Evolutionary conservation across 2,329 filamentous ascomycete genomes (phyloP).

Genomic region (Calycina marina): DNA sequence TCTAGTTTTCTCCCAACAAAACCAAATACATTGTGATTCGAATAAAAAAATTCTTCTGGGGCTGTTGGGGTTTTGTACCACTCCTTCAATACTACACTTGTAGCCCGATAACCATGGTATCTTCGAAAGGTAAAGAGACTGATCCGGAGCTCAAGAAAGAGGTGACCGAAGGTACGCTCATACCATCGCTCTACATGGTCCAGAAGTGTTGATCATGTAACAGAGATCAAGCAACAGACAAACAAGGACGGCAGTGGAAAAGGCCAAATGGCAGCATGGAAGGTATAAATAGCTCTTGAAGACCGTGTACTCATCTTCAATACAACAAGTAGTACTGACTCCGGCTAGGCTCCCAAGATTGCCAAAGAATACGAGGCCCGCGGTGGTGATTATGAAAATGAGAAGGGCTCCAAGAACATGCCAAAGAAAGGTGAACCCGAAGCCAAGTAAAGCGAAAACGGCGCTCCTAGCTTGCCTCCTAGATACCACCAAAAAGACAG

Average conservation of each 20-base stretch:
- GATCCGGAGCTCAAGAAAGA: slow-evolving; percentile 29
- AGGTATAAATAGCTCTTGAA: too few species aligned
- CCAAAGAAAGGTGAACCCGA: slow-evolving; percentile 27
- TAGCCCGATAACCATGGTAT: slow-evolving; percentile 28
- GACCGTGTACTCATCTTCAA: too few species aligned
- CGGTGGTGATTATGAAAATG: slow-evolving; percentile 27
- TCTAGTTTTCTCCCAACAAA: too few species aligned
- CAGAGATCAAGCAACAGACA: slow-evolving; percentile 28
- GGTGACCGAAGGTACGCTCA: slow-evolving; percentile 25
- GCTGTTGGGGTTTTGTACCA: too few species aligned
- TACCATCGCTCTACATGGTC: neutral
- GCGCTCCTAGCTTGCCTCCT: too few species aligned
- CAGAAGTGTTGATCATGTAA: neutral
- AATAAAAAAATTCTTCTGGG: too few species aligned
- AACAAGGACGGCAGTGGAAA: slow-evolving; percentile 32
- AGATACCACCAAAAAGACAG: too few species aligned
- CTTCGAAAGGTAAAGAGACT: slow-evolving; percentile 30
- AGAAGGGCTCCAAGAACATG: slow-evolving; percentile 28
- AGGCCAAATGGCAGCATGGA: slow-evolving; percentile 32
- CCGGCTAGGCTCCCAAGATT: slow-evolving; percentile 21
- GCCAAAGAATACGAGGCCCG: slow-evolving; percentile 28
- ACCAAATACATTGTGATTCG: too few species aligned
- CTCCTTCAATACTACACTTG: too few species aligned
- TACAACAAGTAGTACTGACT: too few species aligned
- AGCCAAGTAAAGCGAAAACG: slow-evolving; percentile 20